These are phyloP conservation scores for Suillus americanus DNA, from an alignment of 768 basidiomycete genomes.

Conservation along the genomic window DNA sequence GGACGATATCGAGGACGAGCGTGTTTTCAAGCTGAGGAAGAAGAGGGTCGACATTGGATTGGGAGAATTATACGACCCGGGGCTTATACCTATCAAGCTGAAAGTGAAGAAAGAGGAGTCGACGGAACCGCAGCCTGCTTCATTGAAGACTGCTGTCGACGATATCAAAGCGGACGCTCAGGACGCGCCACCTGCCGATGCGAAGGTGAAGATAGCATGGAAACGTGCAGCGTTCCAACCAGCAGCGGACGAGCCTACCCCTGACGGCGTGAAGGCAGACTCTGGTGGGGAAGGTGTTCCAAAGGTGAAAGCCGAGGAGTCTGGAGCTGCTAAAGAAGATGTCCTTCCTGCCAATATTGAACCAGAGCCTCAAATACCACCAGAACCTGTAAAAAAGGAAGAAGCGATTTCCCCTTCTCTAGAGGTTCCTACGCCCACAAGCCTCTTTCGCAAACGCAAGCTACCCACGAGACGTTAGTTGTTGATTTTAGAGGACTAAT, in stretches of 20 bases:
- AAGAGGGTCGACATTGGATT: constrained; percentile 59
- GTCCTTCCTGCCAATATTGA: constrained; percentile 2
- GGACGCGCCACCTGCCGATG: constrained; percentile 12
- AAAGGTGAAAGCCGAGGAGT: not conserved
- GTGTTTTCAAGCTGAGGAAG: constrained; percentile 67
- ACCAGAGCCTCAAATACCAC: constrained; percentile 1
- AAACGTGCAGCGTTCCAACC: constrained; percentile 21
- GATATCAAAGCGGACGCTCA: constrained; percentile 10
- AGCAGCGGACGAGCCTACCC: not conserved
- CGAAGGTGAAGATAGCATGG: constrained; percentile 38
- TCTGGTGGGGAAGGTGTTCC: constrained; percentile 14
- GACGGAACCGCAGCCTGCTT: constrained; percentile 11
- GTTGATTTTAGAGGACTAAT: not conserved
- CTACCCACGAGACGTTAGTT: constrained; percentile 10
- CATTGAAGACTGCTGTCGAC: constrained; percentile 10
- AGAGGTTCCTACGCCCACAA: constrained; percentile 6
- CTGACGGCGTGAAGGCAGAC: constrained; percentile 5
- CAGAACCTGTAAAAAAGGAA: constrained; percentile 15
- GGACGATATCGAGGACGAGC: constrained; percentile 49
- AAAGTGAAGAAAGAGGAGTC: constrained; percentile 51
- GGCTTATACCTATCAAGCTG: constrained; percentile 60
- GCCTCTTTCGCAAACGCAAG: constrained; percentile 35
- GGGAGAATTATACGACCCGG: constrained; percentile 83
- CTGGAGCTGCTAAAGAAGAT: not conserved
- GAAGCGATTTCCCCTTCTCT: not conserved